These are phyloP conservation scores for Dictyostelium discoideum DNA, from an alignment of 78 protist genomes.

Conservation along the genomic window DNA sequence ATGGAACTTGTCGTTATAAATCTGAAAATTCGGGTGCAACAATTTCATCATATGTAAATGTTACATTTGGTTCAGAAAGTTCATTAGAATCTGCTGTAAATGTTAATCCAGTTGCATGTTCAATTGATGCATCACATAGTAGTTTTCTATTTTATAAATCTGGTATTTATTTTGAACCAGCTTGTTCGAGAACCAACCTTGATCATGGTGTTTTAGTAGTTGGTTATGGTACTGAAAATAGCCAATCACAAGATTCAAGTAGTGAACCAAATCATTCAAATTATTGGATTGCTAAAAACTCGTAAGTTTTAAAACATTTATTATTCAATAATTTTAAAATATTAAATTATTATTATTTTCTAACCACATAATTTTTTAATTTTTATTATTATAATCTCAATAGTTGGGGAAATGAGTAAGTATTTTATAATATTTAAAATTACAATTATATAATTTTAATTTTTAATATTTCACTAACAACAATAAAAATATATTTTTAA, in stretches of 20 bases:
- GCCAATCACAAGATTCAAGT: conserved; percentile 73
- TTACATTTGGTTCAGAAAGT: conserved; percentile 38
- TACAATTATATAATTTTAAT: too few relatives aligned
- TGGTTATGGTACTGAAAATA: conserved; percentile 76
- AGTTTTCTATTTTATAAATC: conserved; percentile 86
- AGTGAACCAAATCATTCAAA: not conserved
- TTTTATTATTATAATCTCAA: too few relatives aligned
- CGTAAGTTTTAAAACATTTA: not conserved
- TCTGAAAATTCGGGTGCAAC: conserved; percentile 32
- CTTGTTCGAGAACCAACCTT: conserved; percentile 67
- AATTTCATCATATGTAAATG: conserved; percentile 49
- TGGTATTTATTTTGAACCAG: conserved; percentile 87
- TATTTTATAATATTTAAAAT: too few relatives aligned
- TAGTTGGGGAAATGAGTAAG: too few relatives aligned
- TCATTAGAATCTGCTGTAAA: not conserved
- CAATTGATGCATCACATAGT: conserved; percentile 88
- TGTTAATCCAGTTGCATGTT: conserved; percentile 86
- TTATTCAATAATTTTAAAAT: too few relatives aligned
- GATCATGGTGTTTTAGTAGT: conserved; percentile 93
- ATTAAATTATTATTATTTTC: too few relatives aligned
- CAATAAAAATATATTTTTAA: too few relatives aligned
- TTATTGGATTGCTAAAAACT: conserved; percentile 93
- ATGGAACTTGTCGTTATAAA: not conserved
- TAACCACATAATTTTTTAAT: too few relatives aligned
- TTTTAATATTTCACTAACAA: too few relatives aligned